phyloP scores from a whole-genome alignment of 106 monocot genomes.

The Xerophyta viscosa region DNA sequence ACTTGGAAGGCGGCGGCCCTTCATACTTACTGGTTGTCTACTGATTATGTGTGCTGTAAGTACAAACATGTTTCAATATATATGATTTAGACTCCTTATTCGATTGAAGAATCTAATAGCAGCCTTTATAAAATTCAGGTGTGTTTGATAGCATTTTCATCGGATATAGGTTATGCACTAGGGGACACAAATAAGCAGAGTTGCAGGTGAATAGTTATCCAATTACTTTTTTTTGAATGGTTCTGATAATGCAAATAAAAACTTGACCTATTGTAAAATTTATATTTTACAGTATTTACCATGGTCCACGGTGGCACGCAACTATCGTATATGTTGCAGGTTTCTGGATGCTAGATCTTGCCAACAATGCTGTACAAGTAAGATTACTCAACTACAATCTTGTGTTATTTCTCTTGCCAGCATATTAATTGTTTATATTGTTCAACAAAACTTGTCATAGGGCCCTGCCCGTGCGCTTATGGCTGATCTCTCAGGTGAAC shows the following conservation, averaged over 20 bases:
- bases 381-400: too few relatives aligned
- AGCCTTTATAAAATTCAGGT: too few relatives aligned
- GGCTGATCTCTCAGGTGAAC: conserved; percentile 43
- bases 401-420: too few relatives aligned
- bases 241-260: background rate
- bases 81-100: too few relatives aligned
- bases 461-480: conserved; percentile 57
- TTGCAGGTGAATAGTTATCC: conserved; percentile 37
- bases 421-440: background rate
- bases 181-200: conserved; percentile 47
- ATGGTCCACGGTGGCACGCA: conserved; percentile 50
- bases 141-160: conserved; percentile 49
- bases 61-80: conserved; percentile 9
- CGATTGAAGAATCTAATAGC: too few relatives aligned
- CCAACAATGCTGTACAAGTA: conserved; percentile 71
- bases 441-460: conserved; percentile 6
- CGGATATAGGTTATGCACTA: conserved; percentile 50
- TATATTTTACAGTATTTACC: conserved; percentile 28
- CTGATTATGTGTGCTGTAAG: conserved; percentile 51
- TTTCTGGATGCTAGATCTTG: conserved; percentile 67
- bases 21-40: conserved; percentile 44
- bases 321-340: conserved; percentile 53
- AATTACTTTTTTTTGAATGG: background rate
- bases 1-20: conserved; percentile 62
- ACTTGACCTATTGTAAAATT: too few relatives aligned